These are phyloP conservation scores for Agaricus subrufescens DNA, from an alignment of 768 basidiomycete genomes.

Conservation along the genomic window DNA sequence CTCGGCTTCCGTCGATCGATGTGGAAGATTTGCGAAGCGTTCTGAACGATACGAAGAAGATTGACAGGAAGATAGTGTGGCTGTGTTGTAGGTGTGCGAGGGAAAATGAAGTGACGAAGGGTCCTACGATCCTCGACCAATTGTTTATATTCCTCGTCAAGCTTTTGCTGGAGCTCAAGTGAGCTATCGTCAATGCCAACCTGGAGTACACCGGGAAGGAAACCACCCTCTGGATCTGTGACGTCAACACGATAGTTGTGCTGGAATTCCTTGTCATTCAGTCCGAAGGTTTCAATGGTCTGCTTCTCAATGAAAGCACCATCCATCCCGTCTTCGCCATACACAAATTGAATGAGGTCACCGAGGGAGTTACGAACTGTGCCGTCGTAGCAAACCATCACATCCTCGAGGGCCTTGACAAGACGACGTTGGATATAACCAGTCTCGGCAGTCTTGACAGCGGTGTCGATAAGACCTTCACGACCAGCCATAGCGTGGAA, in stretches of 20 bases:
- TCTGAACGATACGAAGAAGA: constrained; percentile 91
- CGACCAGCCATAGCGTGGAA: constrained; percentile 99
- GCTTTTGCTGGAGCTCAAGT: constrained; percentile 71
- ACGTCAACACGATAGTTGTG: constrained; percentile 94
- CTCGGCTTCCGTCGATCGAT: constrained; percentile 92
- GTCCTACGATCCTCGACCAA: constrained; percentile 70
- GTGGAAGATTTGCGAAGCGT: constrained; percentile 94
- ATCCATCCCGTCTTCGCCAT: constrained; percentile 99
- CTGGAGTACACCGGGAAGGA: constrained; percentile 75
- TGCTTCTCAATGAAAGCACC: constrained; percentile 97
- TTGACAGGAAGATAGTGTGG: constrained; percentile 94
- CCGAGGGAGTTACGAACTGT: constrained; percentile 97
- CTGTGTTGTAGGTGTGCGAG: constrained; percentile 59
- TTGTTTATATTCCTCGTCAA: constrained; percentile 68
- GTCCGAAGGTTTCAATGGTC: constrained; percentile 82
- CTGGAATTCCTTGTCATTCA: constrained; percentile 81
- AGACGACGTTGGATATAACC: constrained; percentile 98
- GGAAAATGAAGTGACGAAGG: constrained; percentile 84
- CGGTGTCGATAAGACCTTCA: constrained; percentile 98
- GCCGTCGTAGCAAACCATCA: constrained; percentile 96
- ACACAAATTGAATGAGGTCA: constrained; percentile 93
- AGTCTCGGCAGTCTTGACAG: constrained; percentile 99
- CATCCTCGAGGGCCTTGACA: constrained; percentile 96
- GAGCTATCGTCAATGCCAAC: constrained; percentile 86
- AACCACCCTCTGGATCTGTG: constrained; percentile 77